Base-by-base conservation (phyloP, 441 rosid genomes). In the Croton laevigatus region DNA sequence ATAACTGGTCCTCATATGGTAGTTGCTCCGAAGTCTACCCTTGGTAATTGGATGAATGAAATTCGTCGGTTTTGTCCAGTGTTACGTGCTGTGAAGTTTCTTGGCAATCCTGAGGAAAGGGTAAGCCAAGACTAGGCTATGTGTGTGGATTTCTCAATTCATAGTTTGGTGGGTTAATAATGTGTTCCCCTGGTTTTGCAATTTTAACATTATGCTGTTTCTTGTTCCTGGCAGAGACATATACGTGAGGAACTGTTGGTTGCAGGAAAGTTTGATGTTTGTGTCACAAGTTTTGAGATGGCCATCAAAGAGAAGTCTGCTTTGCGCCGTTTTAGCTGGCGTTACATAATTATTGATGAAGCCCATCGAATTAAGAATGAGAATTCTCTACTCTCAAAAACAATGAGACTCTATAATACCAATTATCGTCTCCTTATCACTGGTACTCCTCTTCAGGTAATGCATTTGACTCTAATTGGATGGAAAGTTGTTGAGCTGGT, bases 31-130 rank as follows among this genome's bases (percentile, higher is more conserved):
- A 96, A 96, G 81, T 96, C 99, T 79, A 96, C 99, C 42, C 97
- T 96, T 81, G 99, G 99, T 67, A 96, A 96, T 80, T 96, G 97
- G 99, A 96, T 96, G 98, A 96, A 93, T 71, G 99, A 96, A 83
- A 93, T 96, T 76, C 93, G 90, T 44, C 94, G 98, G n/a, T 96
- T 96, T 79, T 96, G 99, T 73, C 97, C 98, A 16, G 57, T 84
- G 69, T 72, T 96, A 66, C 97, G 96, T 34, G 94, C 98, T 71
- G 91, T 96, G 20, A 96, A 96, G 72, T 96, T 96, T 78, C 97
- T 96, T 72, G 99, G 99, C 59, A 93, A 93, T 84, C 99, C 99
- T 64, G 99, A 96, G 63, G 99, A 96, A 78, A 87, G 99, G 85
- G 99, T 93, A 84, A 78, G 88, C 73, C 65, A 48, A 49, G 17